phyloP scores from a whole-genome alignment of 2,329 filamentous ascomycete genomes.

The Colletotrichum filicis region DNA sequence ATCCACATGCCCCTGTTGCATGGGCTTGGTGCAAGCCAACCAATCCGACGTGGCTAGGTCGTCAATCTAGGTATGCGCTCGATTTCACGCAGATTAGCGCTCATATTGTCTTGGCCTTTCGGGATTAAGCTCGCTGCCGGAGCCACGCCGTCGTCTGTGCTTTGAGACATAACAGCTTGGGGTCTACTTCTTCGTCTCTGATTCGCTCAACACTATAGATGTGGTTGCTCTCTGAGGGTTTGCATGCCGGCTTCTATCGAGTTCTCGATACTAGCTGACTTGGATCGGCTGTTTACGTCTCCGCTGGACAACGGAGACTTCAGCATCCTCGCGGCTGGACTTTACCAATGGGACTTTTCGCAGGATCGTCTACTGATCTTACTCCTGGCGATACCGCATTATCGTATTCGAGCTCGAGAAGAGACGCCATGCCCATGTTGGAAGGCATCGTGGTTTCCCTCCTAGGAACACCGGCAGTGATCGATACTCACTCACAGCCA shows the following conservation, averaged over 20 bases:
- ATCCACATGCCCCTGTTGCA: slow-evolving; percentile 11
- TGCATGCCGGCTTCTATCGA: neutral
- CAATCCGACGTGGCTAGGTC: slow-evolving; percentile 13
- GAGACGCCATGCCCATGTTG: neutral
- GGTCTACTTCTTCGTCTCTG: neutral
- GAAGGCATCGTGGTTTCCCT: too few species aligned
- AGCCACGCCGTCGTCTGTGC: slow-evolving; percentile 29
- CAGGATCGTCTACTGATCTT: neutral
- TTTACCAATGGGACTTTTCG: neutral
- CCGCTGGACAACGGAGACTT: neutral
- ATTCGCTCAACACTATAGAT: slow-evolving; percentile 1
- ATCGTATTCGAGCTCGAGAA: neutral
- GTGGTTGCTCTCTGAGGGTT: neutral
- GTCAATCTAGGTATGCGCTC: slow-evolving; percentile 23
- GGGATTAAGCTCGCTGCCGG: slow-evolving; percentile 15
- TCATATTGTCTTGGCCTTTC: neutral
- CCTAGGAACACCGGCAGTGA: too few species aligned
- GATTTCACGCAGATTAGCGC: slow-evolving; percentile 19
- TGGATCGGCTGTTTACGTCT: neutral
- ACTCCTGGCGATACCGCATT: neutral
- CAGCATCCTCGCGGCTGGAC: neutral
- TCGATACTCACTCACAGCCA: too few species aligned
- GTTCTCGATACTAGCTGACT: neutral
- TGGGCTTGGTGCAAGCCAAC: slow-evolving; percentile 17
- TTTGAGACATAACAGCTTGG: slow-evolving; percentile 18